These are phyloP conservation scores for Mollisiaceae sp. DNA, from an alignment of 2,329 filamentous ascomycete genomes.

Conservation along the genomic window DNA sequence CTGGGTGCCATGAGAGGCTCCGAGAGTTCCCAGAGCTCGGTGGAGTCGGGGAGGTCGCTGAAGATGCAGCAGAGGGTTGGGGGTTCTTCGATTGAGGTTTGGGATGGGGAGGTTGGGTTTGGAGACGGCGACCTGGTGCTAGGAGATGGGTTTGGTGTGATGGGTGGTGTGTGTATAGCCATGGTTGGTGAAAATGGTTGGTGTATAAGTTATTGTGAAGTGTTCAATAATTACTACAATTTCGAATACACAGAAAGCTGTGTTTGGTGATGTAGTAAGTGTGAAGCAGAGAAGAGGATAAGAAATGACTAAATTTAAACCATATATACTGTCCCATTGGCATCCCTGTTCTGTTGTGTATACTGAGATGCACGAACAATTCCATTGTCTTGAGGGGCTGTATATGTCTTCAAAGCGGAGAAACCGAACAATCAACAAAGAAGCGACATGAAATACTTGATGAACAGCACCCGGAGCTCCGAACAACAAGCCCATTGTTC, in stretches of 20 bases:
- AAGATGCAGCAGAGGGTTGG: conserved; percentile 11
- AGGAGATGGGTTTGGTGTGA: neutral
- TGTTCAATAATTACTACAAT: neutral
- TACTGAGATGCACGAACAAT: neutral
- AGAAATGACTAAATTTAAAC: neutral
- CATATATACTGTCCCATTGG: neutral
- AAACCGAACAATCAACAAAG: neutral
- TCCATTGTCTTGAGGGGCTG: neutral
- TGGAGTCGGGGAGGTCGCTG: conserved; percentile 26
- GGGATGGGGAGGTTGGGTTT: neutral
- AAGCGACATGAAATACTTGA: neutral
- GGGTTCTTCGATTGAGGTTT: neutral
- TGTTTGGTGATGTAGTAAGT: neutral
- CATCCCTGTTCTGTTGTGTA: neutral
- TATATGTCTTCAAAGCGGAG: neutral
- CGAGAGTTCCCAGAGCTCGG: conserved; percentile 13
- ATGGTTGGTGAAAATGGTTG: neutral
- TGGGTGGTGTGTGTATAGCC: neutral
- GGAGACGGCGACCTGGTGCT: neutral
- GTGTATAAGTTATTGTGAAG: neutral
- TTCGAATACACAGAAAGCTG: neutral
- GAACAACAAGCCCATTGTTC: neutral
- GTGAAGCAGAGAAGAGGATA: neutral
- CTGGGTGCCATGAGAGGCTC: conserved; percentile 4
- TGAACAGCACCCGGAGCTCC: neutral